Conservation (phyloP, 768 basidiomycete species). For the Rhizopogon roseolus region DNA sequence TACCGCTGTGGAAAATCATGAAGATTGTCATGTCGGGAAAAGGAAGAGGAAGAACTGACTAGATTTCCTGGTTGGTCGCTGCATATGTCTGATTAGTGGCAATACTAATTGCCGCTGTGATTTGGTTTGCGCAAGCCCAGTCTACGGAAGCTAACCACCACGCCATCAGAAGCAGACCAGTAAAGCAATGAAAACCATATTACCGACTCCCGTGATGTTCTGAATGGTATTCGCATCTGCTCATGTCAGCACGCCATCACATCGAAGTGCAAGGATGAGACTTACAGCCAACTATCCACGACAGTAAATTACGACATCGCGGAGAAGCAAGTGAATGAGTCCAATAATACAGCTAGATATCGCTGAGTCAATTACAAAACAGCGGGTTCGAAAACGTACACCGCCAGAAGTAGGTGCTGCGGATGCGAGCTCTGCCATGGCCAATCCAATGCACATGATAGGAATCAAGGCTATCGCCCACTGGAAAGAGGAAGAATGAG, state of each 20-base stretch:
- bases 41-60: slow-evolving; percentile 27
- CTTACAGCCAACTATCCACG: slow-evolving; percentile 51
- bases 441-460: slow-evolving; percentile 56
- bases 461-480: slow-evolving; percentile 65
- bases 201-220: slow-evolving; percentile 34
- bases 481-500: slow-evolving; percentile 21
- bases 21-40: neutral
- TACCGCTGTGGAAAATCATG: slow-evolving; percentile 39
- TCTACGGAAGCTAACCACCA: slow-evolving; percentile 45
- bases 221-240: slow-evolving; percentile 46
- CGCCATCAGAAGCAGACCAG: neutral
- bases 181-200: neutral
- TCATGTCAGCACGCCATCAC: neutral
- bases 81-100: slow-evolving; percentile 34
- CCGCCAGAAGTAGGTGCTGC: slow-evolving; percentile 72
- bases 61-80: slow-evolving; percentile 39
- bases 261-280: slow-evolving; percentile 3
- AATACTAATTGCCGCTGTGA: slow-evolving; percentile 46
- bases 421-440: slow-evolving; percentile 67
- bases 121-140: slow-evolving; percentile 56
- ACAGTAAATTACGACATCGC: slow-evolving; percentile 40
- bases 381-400: slow-evolving; percentile 25
- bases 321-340: slow-evolving; percentile 40
- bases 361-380: neutral
- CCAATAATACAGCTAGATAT: slow-evolving; percentile 44